Evolutionary conservation across 495 filamentous ascomycete species (phyloP), one percentile per base, ranked within the genome.

Genomic region (Lichenothelia convexa): DNA sequence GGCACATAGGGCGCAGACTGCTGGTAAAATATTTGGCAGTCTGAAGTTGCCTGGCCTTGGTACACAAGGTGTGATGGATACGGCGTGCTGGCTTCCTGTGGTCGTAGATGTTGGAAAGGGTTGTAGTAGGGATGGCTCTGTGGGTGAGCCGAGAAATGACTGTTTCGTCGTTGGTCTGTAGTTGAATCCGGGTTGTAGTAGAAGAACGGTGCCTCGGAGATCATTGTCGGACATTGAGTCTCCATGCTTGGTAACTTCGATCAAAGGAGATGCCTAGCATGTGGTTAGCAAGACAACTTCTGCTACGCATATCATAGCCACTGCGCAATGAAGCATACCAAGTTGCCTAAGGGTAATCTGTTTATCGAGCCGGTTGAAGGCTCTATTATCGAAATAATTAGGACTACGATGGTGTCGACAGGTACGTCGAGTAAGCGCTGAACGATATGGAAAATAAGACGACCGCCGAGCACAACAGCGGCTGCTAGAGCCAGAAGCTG

Each of bases 181-280:
- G 68, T 75, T 31, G 75, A 68, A 37, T 87, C 81, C 39, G 76
- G 76, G 44, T 71, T 77, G 61, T 93, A 95, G 66, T 87, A 93
- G 71, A 80, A 85, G 67, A 91, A 94, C 13, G 79, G 63, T 36
- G 80, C 67, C 51, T 82, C 80, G 30, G 73, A 78, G 65, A 78
- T 6, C 30, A 32, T 32, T 17, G n/a, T n/a, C n/a, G 24, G 7
- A 27, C 24, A 7, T 7, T 7, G 13, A 13, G 24, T 7, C 24
- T 27, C 24, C 24, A 27, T 27, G 7, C 13, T 27, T 7, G 24
- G 13, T 7, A 13, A 27, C 7, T 13, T 27, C 24, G 13, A 13
- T 7, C 24, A 27, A 27, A 27, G 7, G 24, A 13, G 7, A 7
- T 27, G 24, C 13, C 24, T 13, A 27, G 7, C 13, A 13, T 27